A percentile compares a stretch with the other conserved stretches of the same genome.
phyloP scores from a whole-genome alignment of 2,329 filamentous ascomycete genomes.

The Diaporthe ilicicola region DNA sequence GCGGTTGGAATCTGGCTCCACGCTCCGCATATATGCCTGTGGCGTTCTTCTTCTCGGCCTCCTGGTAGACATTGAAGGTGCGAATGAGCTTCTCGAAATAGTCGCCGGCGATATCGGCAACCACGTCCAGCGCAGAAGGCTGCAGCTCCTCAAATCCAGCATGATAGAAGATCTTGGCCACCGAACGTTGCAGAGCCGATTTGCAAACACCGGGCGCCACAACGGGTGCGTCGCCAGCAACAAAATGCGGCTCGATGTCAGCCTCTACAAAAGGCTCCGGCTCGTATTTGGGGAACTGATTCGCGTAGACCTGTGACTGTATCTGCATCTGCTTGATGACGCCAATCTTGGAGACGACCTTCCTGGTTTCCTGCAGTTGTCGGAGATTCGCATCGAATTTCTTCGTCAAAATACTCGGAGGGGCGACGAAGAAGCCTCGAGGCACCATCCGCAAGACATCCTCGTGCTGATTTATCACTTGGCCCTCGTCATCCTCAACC shows the following conservation, averaged over 20 bases:
- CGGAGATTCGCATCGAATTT: slow-evolving; percentile 91
- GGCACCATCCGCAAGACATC: slow-evolving; percentile 84
- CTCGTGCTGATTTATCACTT: slow-evolving; percentile 87
- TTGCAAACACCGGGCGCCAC: slow-evolving; percentile 86
- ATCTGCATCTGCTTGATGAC: slow-evolving; percentile 99
- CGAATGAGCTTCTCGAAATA: slow-evolving; percentile 87
- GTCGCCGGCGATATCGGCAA: slow-evolving; percentile 88
- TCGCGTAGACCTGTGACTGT: slow-evolving; percentile 96
- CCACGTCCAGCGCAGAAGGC: slow-evolving; percentile 88
- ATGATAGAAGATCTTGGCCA: slow-evolving; percentile 95
- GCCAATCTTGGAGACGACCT: slow-evolving; percentile 93
- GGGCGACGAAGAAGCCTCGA: slow-evolving; percentile 77
- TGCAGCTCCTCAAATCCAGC: slow-evolving; percentile 97
- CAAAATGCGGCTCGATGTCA: slow-evolving; percentile 88
- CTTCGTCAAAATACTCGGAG: slow-evolving; percentile 75
- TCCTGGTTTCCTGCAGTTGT: slow-evolving; percentile 96
- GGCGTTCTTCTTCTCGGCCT: slow-evolving; percentile 78
- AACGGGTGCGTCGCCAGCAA: slow-evolving; percentile 86
- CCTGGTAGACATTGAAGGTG: slow-evolving; percentile 83
- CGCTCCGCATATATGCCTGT: slow-evolving; percentile 49
- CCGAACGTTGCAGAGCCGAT: slow-evolving; percentile 85
- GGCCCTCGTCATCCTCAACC: slow-evolving; percentile 88
- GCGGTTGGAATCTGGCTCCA: slow-evolving; percentile 61
- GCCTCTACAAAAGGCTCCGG: slow-evolving; percentile 87
- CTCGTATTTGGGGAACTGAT: slow-evolving; percentile 97